Conservation (phyloP, 805 yeast species). For the Lachancea kluyveri region DNA sequence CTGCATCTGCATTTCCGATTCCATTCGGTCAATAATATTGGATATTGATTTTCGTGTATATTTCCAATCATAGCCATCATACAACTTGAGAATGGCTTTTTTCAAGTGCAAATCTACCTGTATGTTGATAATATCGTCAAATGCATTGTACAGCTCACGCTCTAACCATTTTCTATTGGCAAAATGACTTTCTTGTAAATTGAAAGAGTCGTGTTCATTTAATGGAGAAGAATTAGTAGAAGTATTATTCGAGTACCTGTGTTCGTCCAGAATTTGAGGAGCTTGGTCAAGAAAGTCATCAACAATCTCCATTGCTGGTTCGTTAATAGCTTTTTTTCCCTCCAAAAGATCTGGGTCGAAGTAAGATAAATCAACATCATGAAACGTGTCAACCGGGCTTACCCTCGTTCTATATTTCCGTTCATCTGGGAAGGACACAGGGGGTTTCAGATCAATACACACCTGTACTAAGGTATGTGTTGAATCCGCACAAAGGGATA, state of each 20-base stretch:
- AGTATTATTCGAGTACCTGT: no score
- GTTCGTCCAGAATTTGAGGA: neutral
- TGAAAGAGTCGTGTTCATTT: no score
- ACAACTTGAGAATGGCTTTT: constrained; percentile 41
- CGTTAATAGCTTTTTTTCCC: neutral
- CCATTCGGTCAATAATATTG: constrained; percentile 59
- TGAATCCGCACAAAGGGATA: constrained; percentile 80
- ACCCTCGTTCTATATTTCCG: constrained; percentile 44
- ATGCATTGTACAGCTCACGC: no score
- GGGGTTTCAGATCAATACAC: constrained; percentile 65
- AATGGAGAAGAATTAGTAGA: no score
- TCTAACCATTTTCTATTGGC: no score
- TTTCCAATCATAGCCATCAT: constrained; percentile 93
- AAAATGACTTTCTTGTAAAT: no score
- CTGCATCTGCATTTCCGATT: constrained; percentile 32
- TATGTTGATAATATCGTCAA: constrained; percentile 1
- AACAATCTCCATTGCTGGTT: neutral
- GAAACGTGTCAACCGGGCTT: constrained; percentile 34
- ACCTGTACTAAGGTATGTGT: constrained; percentile 63
- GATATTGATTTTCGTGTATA: constrained; percentile 63
- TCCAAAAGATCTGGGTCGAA: constrained; percentile 13
- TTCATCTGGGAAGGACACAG: constrained; percentile 51
- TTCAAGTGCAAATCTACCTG: neutral
- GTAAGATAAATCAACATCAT: constrained; percentile 32
- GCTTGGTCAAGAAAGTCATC: constrained; percentile 1